These are phyloP conservation scores for Allantophomopsis cytisporea DNA, from an alignment of 2,329 filamentous ascomycete species.

Conservation along the genomic window DNA sequence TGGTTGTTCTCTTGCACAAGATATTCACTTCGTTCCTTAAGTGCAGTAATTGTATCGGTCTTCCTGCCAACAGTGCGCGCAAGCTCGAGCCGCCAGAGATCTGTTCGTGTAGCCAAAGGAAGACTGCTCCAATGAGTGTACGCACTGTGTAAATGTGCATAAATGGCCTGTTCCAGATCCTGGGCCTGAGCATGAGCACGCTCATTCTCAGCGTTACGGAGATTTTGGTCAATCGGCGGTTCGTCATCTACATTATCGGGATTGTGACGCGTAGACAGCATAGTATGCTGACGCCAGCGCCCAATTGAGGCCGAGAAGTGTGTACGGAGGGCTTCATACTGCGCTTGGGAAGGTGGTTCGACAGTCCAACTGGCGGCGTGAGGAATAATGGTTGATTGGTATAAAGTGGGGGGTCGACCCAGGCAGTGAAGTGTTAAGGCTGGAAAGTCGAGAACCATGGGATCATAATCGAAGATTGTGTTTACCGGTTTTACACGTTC, in stretches of 20 bases:
- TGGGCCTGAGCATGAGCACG: conserved; percentile 17
- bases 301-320: conserved; percentile 56
- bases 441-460: conserved; percentile 74
- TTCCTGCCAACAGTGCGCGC: conserved; percentile 45
- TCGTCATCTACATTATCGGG: conserved; percentile 16
- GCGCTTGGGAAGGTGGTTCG: conserved; percentile 56
- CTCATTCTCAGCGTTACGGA: conserved; percentile 20
- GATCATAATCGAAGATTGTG: conserved; percentile 66
- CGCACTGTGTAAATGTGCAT: conserved; percentile 63
- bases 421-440: conserved; percentile 73
- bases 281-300: conserved; percentile 42
- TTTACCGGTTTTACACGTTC: conserved; percentile 40
- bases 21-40: conserved; percentile 30
- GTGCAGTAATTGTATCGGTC: conserved; percentile 33
- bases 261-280: conserved; percentile 30
- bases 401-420: conserved; percentile 67
- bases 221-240: conserved; percentile 8
- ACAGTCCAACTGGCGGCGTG: conserved; percentile 73
- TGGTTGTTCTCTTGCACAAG: conserved; percentile 37
- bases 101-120: conserved; percentile 36
- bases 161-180: conserved; percentile 52
- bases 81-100: conserved; percentile 48
- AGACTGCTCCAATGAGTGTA: conserved; percentile 66
- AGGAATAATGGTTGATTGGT: conserved; percentile 62
- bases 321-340: conserved; percentile 57